Conservation (phyloP, 257 asterid species). For the Plectranthus barbatus region DNA sequence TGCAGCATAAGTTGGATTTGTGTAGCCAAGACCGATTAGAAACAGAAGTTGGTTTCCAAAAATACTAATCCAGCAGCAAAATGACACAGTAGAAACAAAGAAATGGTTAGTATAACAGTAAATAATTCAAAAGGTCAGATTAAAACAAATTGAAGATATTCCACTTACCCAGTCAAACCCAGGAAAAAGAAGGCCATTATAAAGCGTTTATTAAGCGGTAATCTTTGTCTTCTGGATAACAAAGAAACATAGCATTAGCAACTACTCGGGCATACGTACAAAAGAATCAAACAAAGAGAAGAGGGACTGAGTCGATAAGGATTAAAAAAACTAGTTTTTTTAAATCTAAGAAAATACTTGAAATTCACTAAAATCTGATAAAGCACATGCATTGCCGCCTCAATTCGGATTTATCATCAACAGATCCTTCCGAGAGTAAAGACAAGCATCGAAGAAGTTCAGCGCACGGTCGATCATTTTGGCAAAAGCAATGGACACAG, state of each 20-base stretch:
- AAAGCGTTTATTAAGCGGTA: slow-evolving; percentile 57
- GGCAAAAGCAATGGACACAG: neutral
- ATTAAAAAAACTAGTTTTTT: neutral
- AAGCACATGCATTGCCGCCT: neutral
- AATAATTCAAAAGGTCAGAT: slow-evolving; percentile 3
- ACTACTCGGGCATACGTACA: neutral
- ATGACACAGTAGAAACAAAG: neutral
- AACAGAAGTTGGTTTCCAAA: slow-evolving; percentile 93
- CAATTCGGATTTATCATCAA: neutral
- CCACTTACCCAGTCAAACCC: slow-evolving; percentile 88
- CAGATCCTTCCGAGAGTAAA: neutral
- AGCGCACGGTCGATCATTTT: neutral
- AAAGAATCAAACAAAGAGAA: neutral
- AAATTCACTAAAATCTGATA: neutral
- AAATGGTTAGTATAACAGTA: slow-evolving; percentile 7
- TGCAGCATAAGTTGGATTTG: slow-evolving; percentile 94
- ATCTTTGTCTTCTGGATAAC: slow-evolving; percentile 60
- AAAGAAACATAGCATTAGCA: neutral
- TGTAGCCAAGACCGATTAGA: slow-evolving; percentile 91
- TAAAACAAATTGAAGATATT: slow-evolving; percentile 2
- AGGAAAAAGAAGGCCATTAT: slow-evolving; percentile 75
- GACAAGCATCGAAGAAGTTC: neutral
- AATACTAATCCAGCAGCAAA: slow-evolving; percentile 43
- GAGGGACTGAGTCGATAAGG: neutral
- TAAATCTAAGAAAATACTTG: neutral